Evolutionary conservation across 2,329 filamentous ascomycete genomes (phyloP).

Genomic region (Canariomyces notabilis): DNA sequence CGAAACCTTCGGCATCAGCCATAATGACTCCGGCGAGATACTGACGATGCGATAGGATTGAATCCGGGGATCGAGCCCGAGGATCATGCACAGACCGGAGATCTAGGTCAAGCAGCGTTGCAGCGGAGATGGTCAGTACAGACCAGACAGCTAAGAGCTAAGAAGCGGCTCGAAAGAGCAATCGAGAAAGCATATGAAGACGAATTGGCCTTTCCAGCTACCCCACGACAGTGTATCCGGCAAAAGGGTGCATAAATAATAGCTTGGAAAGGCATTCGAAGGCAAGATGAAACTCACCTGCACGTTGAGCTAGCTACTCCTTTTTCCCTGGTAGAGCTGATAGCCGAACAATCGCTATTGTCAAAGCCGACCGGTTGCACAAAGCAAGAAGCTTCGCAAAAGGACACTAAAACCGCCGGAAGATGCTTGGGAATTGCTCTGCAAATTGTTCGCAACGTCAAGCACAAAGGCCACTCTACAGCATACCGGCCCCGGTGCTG

Average conservation of each 20-base stretch:
- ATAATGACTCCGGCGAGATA: slow-evolving; percentile 28
- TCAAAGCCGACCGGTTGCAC: background rate
- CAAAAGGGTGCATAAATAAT: too few relatives aligned
- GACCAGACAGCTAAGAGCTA: too few relatives aligned
- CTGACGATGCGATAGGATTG: background rate
- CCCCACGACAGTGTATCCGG: too few relatives aligned
- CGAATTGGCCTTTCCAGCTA: too few relatives aligned
- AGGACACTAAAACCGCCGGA: background rate
- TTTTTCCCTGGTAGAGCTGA: slow-evolving; percentile 9
- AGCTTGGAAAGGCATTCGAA: slow-evolving; percentile 2
- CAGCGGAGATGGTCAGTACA: too few relatives aligned
- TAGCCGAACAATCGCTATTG: background rate
- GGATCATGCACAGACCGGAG: too few relatives aligned
- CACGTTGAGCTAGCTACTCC: background rate
- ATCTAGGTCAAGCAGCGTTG: too few relatives aligned
- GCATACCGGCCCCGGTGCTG: slow-evolving; percentile 5
- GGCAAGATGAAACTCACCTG: slow-evolving; percentile 9
- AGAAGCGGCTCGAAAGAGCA: too few relatives aligned
- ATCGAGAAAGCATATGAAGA: too few relatives aligned
- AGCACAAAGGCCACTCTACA: background rate
- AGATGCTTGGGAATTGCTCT: background rate
- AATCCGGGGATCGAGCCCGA: background rate
- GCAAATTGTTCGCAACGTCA: background rate
- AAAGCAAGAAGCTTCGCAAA: slow-evolving; percentile 8
- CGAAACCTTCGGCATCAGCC: slow-evolving; percentile 31